Evolutionary conservation across 1,284 basidiomycete species (phyloP).

Genomic region (Moesziomyces sp.): DNA sequence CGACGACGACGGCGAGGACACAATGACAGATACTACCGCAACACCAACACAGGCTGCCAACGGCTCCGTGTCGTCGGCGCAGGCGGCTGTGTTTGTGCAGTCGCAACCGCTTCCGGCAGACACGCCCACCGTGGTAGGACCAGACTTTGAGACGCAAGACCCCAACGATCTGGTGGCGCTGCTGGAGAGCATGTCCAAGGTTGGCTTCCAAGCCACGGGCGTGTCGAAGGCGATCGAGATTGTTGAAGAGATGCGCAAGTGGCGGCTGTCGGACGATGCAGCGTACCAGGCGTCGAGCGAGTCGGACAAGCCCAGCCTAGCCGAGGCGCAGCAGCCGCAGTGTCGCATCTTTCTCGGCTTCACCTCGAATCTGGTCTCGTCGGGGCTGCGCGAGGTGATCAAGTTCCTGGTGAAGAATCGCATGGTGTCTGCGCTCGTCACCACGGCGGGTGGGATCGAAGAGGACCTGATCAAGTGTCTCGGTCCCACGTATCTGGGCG

Average conservation of each 20-base stretch:
- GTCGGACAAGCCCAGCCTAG: slow-evolving; percentile 51
- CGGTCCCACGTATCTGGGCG: slow-evolving; percentile 89
- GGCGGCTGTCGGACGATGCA: slow-evolving; percentile 51
- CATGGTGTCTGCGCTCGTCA: slow-evolving; percentile 89
- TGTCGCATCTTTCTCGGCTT: slow-evolving; percentile 96
- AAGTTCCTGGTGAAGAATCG: slow-evolving; percentile 92
- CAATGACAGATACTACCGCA: slow-evolving; percentile 11
- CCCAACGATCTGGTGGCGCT: slow-evolving; percentile 76
- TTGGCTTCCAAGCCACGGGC: slow-evolving; percentile 95
- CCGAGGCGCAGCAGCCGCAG: slow-evolving; percentile 74
- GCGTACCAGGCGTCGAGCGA: slow-evolving; percentile 41
- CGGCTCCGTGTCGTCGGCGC: slow-evolving; percentile 35
- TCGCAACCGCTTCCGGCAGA: slow-evolving; percentile 49
- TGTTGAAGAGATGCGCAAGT: slow-evolving; percentile 80
- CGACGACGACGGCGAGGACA: slow-evolving; percentile 7
- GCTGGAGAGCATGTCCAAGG: slow-evolving; percentile 82
- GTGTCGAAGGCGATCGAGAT: slow-evolving; percentile 88
- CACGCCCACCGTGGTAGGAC: slow-evolving; percentile 76
- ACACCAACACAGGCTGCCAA: slow-evolving; percentile 3
- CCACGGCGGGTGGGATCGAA: slow-evolving; percentile 97
- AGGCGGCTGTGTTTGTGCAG: slow-evolving; percentile 54
- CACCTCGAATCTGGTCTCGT: slow-evolving; percentile 98
- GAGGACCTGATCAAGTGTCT: slow-evolving; percentile 99
- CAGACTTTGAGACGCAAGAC: slow-evolving; percentile 80
- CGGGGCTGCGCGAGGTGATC: slow-evolving; percentile 92